Percentiles rank a stretch among this genome's conserved stretches.
Conservation (phyloP, 768 basidiomycete species). For the Naematelia aurantialba region DNA sequence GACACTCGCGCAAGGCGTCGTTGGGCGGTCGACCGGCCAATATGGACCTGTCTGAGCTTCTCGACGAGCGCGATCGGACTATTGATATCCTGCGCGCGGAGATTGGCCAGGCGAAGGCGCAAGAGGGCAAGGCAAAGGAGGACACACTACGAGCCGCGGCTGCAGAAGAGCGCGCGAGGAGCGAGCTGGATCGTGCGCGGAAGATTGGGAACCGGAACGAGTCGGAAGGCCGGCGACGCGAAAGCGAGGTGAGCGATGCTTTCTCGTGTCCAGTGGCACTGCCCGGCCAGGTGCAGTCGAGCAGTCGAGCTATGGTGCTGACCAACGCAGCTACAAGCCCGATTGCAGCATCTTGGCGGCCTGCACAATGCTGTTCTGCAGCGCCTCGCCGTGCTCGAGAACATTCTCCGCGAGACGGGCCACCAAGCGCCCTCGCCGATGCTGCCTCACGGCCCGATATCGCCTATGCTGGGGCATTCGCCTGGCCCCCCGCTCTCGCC, state of each 20-base stretch:
- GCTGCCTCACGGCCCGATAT: neutral
- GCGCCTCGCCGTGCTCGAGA: slow-evolving; percentile 11
- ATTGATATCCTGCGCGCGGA: slow-evolving; percentile 39
- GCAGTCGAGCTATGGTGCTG: too few species aligned
- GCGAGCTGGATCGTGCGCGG: slow-evolving; percentile 14
- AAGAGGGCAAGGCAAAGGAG: slow-evolving; percentile 35
- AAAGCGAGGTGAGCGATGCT: slow-evolving; percentile 17
- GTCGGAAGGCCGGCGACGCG: slow-evolving; percentile 10
- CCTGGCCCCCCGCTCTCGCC: slow-evolving; percentile 13
- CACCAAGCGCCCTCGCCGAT: too few species aligned
- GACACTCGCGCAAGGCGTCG: slow-evolving; percentile 11
- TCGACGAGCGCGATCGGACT: slow-evolving; percentile 31
- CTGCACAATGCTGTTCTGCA: slow-evolving; percentile 6
- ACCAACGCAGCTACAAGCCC: neutral
- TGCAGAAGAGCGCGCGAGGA: slow-evolving; percentile 21
- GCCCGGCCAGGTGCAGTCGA: too few species aligned
- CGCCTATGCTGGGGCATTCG: slow-evolving; percentile 1
- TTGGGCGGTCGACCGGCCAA: slow-evolving; percentile 12
- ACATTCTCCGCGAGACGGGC: slow-evolving; percentile 6
- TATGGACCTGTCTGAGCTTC: slow-evolving; percentile 32
- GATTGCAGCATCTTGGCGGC: slow-evolving; percentile 3
- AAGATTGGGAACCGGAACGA: slow-evolving; percentile 5
- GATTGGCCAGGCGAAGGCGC: slow-evolving; percentile 37
- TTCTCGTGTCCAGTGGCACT: neutral
- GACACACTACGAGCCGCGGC: slow-evolving; percentile 18